Evolutionary conservation across 371 early-diverging fungal genomes (phyloP), one percentile per base, ranked within the genome.

Genomic region (Chytridium lagenaria): DNA sequence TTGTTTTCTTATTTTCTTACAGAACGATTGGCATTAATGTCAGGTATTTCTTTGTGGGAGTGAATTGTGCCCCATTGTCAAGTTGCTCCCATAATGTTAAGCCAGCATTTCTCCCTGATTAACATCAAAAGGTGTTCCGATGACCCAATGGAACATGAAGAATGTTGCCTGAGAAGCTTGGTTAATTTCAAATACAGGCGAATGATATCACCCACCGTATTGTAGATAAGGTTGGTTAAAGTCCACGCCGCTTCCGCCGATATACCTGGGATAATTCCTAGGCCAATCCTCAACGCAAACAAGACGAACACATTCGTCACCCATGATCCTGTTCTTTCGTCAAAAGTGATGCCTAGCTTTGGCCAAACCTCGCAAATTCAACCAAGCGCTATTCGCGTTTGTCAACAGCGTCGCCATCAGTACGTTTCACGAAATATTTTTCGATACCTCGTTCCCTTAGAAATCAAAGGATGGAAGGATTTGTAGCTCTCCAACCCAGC

Each of bases 31-130:
- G 98, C 30, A 95, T 89, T 12, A 92, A 92, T 15, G 95, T 96
- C 44, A 97, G 84, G 79, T 93, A 98, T 82, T 98, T 98, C 74
- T 95, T 93, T 36, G 98, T 92, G 2, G 97, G 95, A n/a, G 98
- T 97, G 79, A 96, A 97, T 77, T 97, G 96, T 34, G 88, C 92
- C 50, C 97, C 98, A 68, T 93, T 90, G 81, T 98, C 98, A 77
- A 98, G 95, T 84, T 98, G 98, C 82, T 98, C 98, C 98, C 98
- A 98, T 66, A 98, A 86, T 23, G 97, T 97, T 68, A 97, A 84
- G 50, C 93, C 94, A 77, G 93, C 94, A 78, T 91, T n/a, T 93
- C 97, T 59, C 96, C 95, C 82, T 97, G 96, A 73, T 96, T 92
- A 59, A 94, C 90, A 68, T 92, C 93, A 77, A 95, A 97, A 15